These are phyloP conservation scores for Grosmannia huntii DNA, from an alignment of 2,329 filamentous ascomycete species.

Conservation along the genomic window DNA sequence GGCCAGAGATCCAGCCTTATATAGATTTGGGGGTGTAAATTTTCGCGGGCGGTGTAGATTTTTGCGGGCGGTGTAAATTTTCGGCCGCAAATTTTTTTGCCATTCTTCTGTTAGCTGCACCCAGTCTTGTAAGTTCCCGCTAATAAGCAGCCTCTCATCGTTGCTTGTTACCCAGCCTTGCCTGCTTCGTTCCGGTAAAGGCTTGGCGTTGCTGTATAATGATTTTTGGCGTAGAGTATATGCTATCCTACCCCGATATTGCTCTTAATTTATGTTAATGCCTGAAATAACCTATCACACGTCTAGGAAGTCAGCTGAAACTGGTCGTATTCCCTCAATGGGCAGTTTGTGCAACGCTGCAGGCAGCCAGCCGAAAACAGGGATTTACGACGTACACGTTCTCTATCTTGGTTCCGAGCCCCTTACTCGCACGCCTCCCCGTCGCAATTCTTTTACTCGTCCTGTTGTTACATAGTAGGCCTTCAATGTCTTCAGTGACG, in stretches of 20 bases:
- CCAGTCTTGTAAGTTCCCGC: background rate
- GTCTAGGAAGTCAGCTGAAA: background rate
- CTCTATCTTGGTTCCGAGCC: background rate
- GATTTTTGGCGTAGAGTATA: no score
- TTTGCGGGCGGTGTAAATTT: background rate
- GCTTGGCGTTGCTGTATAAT: no score
- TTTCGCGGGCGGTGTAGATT: background rate
- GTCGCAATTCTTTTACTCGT: background rate
- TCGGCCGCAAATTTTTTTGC: background rate
- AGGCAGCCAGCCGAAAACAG: background rate
- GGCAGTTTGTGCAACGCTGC: background rate
- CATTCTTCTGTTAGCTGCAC: background rate
- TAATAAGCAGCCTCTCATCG: background rate
- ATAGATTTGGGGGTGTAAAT: conserved; percentile 20
- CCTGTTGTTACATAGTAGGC: background rate
- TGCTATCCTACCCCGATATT: no score
- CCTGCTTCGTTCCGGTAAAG: background rate
- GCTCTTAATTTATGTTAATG: no score
- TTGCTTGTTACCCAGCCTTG: background rate
- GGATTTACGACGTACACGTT: background rate
- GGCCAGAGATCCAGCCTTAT: conserved; percentile 21
- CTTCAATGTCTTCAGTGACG: background rate
- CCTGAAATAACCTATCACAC: no score
- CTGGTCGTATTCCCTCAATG: background rate
- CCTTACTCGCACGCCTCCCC: background rate